A percentile compares a stretch with the other conserved stretches of the same genome.
phyloP scores from a whole-genome alignment of 176 grass and related monocot genomes.

The Tuctoria greenei region DNA sequence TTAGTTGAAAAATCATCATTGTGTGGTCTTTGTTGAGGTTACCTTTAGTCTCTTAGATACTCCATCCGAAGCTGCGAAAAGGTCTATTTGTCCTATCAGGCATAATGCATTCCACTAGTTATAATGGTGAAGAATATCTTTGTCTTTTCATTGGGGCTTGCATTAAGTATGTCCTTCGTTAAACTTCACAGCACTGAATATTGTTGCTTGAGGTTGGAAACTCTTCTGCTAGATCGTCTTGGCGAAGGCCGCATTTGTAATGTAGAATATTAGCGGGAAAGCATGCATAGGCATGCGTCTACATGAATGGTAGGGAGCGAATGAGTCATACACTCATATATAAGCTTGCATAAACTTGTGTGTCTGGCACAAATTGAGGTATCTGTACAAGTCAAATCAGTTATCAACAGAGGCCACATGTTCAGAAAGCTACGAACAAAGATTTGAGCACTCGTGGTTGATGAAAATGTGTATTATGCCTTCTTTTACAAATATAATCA shows the following conservation, averaged over 20 bases:
- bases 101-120: constrained; percentile 24
- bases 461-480: not conserved
- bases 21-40: constrained; percentile 11
- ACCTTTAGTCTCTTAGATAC: constrained; percentile 9
- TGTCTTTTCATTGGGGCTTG: constrained; percentile 6
- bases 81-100: constrained; percentile 28
- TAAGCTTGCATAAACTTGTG: too few species aligned
- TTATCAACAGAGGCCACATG: not conserved
- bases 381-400: not conserved
- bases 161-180: constrained; percentile 26
- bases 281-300: not conserved
- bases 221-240: not conserved
- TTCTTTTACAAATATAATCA: too few species aligned
- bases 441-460: not conserved
- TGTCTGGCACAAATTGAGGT: too few species aligned
- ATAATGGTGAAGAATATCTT: not conserved
- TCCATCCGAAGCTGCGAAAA: not conserved
- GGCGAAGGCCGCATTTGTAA: not conserved
- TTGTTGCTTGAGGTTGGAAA: not conserved
- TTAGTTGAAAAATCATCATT: constrained; percentile 2
- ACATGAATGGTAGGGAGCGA: not conserved
- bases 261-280: not conserved
- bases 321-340: too few species aligned
- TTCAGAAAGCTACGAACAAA: not conserved
- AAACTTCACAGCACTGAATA: not conserved